Evolutionary conservation across 129 eudicot species (phyloP).

Genomic region (Lactuca sativa): DNA sequence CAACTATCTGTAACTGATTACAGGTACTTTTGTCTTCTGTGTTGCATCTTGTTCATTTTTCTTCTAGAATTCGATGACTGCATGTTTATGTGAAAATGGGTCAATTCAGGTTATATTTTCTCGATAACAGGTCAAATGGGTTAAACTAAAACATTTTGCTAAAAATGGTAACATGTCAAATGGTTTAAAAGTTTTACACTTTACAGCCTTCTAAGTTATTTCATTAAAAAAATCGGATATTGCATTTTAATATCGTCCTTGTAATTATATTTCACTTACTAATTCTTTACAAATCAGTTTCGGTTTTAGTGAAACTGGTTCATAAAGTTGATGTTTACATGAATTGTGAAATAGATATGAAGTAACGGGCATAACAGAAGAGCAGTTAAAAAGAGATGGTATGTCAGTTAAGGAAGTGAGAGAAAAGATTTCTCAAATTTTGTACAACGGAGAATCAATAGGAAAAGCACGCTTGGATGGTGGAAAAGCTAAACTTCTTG

Average conservation of each 20-base stretch:
- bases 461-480: constrained; percentile 52
- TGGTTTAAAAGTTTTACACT: background rate
- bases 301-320: no score
- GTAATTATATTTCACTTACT: background rate
- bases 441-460: constrained; percentile 63
- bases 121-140: background rate
- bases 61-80: background rate
- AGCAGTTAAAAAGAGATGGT: constrained; percentile 52
- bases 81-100: background rate
- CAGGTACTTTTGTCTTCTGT: constrained; percentile 36
- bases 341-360: constrained; percentile 44
- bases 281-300: no score
- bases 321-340: background rate
- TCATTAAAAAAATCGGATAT: background rate
- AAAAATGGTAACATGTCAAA: background rate
- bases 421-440: constrained; percentile 44
- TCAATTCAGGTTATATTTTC: background rate
- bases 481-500: constrained; percentile 67
- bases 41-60: background rate
- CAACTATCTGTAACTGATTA: constrained; percentile 59
- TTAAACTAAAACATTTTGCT: background rate
- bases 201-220: background rate
- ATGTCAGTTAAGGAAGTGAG: constrained; percentile 57
- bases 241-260: background rate
- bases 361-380: constrained; percentile 60